Percentiles rank a stretch among this genome's conserved stretches.
These are phyloP conservation scores for Termitomyces bulborhizus DNA, from an alignment of 768 basidiomycete species.

Conservation along the genomic window DNA sequence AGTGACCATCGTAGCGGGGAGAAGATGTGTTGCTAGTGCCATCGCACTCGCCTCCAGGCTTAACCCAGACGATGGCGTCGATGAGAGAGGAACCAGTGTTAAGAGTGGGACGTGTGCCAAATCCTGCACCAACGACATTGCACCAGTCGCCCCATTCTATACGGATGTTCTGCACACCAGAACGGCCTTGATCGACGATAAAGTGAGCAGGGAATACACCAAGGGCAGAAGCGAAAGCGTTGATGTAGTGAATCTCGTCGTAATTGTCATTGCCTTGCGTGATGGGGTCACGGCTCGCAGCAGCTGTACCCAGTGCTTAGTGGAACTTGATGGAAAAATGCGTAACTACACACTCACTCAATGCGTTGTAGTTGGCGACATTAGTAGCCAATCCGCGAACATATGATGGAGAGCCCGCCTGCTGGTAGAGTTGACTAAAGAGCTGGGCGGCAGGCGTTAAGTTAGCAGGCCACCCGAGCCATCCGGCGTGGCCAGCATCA, in stretches of 20 bases:
- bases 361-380: conserved; percentile 42
- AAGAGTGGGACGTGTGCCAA: conserved; percentile 52
- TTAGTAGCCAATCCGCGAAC: conserved; percentile 60
- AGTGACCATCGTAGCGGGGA: conserved; percentile 45
- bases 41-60: conserved; percentile 64
- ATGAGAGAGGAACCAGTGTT: conserved; percentile 48
- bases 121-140: conserved; percentile 60
- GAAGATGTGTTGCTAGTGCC: conserved; percentile 53
- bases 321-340: background rate
- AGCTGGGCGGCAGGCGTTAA: conserved; percentile 50
- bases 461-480: conserved; percentile 68
- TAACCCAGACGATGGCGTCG: conserved; percentile 61
- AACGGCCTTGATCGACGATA: conserved; percentile 63
- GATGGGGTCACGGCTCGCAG: conserved; percentile 51
- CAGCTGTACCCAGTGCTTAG: conserved; percentile 26
- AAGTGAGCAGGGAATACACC: conserved; percentile 53
- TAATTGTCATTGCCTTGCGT: conserved; percentile 55
- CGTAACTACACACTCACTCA: conserved; percentile 23
- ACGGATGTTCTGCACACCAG: conserved; percentile 58
- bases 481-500: conserved; percentile 59
- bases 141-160: conserved; percentile 62
- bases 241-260: conserved; percentile 56
- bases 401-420: conserved; percentile 44
- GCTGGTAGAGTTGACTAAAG: conserved; percentile 42
- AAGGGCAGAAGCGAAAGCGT: conserved; percentile 44